Evolutionary conservation across 2,329 filamentous ascomycete species (phyloP), one percentile per base, ranked within the genome.

Genomic region (Parafenestella ontariensis): DNA sequence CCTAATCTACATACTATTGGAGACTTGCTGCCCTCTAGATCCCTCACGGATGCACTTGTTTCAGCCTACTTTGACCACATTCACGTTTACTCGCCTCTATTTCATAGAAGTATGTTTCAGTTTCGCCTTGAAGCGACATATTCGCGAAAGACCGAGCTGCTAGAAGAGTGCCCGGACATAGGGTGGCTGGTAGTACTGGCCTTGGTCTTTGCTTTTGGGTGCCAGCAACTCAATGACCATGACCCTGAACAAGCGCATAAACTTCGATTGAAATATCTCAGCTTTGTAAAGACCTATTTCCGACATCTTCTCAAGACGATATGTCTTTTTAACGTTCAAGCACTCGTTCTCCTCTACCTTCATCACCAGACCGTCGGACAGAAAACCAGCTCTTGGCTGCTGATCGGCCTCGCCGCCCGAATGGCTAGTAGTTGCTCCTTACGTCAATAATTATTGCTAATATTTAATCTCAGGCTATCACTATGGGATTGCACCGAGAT

Each of bases 401-500:
- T 78, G 3, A 70, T 79, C 9, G 77, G 77, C 2, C 72, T 74
- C 29, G 77, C 74, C 8, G 76, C 76, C 11, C 72, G 77, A 13
- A 76, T 80, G 70, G 68, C 67, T 40, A 23, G 60, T 63, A 23
- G 20, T 8, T 10, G 9, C 10, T 7, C 9, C n/a, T 34, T n/a
- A 10, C 7, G 10, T 2, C 40, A 17, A 24, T 37, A 11, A 20
- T 21, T n/a, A 15, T 15, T 37, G 29, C 36, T 43, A 21, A 47
- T 34, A 45, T n/a, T 41, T 24, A 40, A 5, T n/a, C 3, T 10
- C 33, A 70, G 67, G 76, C 77, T 2, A 76, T 78, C 49, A 77
- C 76, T 13, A 69, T 79, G 47, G 78, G 78, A 3, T 77, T 80
- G 75, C 78, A 80, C 55, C 72, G 77, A 28, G 77, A 79, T 56